Conservation (phyloP, 2,329 filamentous ascomycete genomes). For the Cercospora beticola region DNA sequence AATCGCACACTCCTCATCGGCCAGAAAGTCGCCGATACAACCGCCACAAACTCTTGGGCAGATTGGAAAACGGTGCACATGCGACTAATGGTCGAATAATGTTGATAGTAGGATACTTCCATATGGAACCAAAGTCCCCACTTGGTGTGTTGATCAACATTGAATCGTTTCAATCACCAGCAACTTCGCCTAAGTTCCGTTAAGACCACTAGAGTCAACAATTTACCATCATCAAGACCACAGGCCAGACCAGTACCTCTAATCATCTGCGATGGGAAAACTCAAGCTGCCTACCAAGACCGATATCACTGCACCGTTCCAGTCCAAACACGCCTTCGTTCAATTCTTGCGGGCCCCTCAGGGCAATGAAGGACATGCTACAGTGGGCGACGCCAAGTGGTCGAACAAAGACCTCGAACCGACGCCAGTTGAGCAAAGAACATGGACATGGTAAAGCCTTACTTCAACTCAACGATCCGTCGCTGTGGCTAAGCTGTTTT, state of each 20-base stretch:
- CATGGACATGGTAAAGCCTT: slow-evolving; percentile 29
- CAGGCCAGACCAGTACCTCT: no score
- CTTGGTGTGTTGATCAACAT: not conserved
- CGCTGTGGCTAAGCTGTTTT: slow-evolving; percentile 46
- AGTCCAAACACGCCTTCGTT: not conserved
- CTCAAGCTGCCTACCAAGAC: not conserved
- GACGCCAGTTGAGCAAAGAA: slow-evolving; percentile 25
- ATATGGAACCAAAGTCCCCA: not conserved
- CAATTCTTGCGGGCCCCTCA: not conserved
- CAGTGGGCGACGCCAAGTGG: slow-evolving; percentile 31
- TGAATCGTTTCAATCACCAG: not conserved
- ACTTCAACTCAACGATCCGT: slow-evolving; percentile 40
- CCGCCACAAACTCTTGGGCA: not conserved
- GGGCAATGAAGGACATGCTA: not conserved
- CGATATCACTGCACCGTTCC: not conserved
- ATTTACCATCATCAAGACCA: no score
- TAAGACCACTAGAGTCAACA: no score
- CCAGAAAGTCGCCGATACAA: not conserved
- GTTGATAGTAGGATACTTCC: not conserved
- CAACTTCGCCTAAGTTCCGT: no score
- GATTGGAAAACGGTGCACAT: not conserved
- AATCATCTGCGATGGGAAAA: not conserved
- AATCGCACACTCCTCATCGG: not conserved
- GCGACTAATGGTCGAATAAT: not conserved
- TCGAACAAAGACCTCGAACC: slow-evolving; percentile 29